Evolutionary conservation across 1,284 basidiomycete species (phyloP), one percentile per base, ranked within the genome.

Genomic region (Filobasidium uniguttulatum): DNA sequence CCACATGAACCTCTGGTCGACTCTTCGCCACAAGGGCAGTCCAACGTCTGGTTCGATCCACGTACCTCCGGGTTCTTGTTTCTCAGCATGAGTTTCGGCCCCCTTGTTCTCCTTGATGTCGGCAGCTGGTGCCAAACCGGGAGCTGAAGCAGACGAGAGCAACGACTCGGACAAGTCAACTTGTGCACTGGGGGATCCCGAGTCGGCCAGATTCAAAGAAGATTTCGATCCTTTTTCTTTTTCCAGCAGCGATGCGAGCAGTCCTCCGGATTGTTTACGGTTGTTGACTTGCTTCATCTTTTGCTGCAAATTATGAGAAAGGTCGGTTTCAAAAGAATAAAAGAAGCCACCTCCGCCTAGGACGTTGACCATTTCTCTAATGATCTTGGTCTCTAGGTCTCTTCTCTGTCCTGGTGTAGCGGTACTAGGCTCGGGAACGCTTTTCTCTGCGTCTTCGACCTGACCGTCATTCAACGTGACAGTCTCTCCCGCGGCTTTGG

Each of bases 1-100:
- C 67, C 73, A 75, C 63, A 72, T 75, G 62, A 75, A 76, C 0
- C 73, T 62, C 3, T 64, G 59, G 51, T 76, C 73, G 5, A 67
- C 70, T 3, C 72, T 53, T 9, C 72, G 59, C 72, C 74, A 75
- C 0, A 75, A 58, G 0, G 74, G 73, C 5, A 74, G 58, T 12
- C 67, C 68, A 5, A 69, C 55, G 50, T 68, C 65, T 0, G 73
- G 72, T 59, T 74, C 72, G 38, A 69, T 50, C 52, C 59, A 72
- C 54, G 50, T 69, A 59, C 48, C 47, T 7, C 50, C 50, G 10
- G 45, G 50, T 14, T 40, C 40, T 26, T 52, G 50, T 17, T 46
- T 34, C 10, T 52, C 46, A 9, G 43, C 43, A n/a, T 28, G 30
- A 9, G n/a, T 25, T 17, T 29, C 25, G 9, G 17, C 44, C 8